Evolutionary conservation across 2,329 filamentous ascomycete genomes (phyloP), one percentile per base, ranked within the genome.

Genomic region (Fusarium kyushuense): DNA sequence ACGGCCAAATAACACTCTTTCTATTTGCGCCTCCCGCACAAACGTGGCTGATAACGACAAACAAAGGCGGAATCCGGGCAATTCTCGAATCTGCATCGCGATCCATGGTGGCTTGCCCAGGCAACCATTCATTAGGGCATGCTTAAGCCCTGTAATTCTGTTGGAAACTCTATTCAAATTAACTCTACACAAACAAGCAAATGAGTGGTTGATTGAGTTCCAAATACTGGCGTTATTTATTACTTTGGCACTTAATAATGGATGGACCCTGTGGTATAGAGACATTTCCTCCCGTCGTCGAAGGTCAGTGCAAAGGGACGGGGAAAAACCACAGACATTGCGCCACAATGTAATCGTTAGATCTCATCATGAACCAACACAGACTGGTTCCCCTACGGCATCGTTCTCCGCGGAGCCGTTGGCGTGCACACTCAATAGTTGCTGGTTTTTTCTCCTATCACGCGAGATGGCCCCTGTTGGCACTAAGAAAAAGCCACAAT

Each of bases 91-190:
- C 49, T 30, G 25, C 30, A 43, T 30, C 45, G 10, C 27, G 19
- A 17, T 23, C 41, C 3, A 10, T n/a, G 10, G 54, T 63, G 58
- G 52, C 52, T 63, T 63, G 43, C 57, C 42, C 19, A 35, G 13
- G 13, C 19, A 6, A 21, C n/a, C 19, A 33, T 12, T 30, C 30
- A 38, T 38, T 36, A 10, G 33, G 23, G 19, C 8, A 38, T 9
- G 12, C n/a, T 8, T 11, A 38, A 38, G 35, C n/a, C 35, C 21
- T n/a, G 32, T 33, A 33, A 7, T 27, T 27, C 27, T 27, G 8
- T 17, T 35, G 9, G 25, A 23, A 64, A 59, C 61, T 64, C 40
- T 64, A 32, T 43, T 29, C 6, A 33, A 19, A 60, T 58, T 60
- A 60, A 38, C 6, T 42, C 12, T 1, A 3, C 52, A 54, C n/a